phyloP scores from a whole-genome alignment of 805 yeast genomes.

The Groenewaldozyma salmanticensis region DNA sequence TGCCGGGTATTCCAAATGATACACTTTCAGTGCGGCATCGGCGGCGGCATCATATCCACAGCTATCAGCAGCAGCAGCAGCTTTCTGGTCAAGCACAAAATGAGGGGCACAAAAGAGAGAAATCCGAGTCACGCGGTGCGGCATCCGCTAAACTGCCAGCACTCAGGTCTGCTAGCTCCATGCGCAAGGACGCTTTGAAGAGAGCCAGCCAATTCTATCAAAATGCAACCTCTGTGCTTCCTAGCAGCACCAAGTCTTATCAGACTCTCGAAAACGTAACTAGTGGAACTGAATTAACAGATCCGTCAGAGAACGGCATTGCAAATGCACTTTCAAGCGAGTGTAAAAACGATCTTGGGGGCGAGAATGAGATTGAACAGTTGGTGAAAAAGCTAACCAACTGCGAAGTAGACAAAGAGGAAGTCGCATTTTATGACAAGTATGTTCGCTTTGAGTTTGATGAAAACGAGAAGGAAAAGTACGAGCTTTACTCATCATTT shows the following conservation, averaged over 20 bases:
- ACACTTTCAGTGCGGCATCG: too few relatives aligned
- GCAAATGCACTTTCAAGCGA: constrained; percentile 32
- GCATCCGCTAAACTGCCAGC: too few relatives aligned
- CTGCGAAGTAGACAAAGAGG: background rate
- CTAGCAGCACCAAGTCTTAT: constrained; percentile 7
- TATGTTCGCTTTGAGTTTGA: background rate
- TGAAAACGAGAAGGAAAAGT: background rate
- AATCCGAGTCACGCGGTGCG: too few relatives aligned
- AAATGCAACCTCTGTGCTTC: constrained; percentile 11
- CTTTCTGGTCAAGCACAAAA: too few relatives aligned
- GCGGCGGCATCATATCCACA: too few relatives aligned
- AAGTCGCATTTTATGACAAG: constrained; percentile 2
- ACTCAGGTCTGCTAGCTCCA: too few relatives aligned
- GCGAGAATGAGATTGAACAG: background rate
- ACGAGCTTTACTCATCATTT: too few relatives aligned
- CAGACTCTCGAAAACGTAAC: constrained; percentile 9
- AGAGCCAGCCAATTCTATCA: constrained; percentile 17
- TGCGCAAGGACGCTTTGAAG: constrained; percentile 19
- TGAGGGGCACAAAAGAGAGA: too few relatives aligned
- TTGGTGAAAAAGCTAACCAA: background rate
- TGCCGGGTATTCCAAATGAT: background rate
- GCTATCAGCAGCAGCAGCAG: too few relatives aligned
- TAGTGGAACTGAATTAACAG: constrained; percentile 4
- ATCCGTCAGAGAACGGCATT: background rate
- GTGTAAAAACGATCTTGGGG: background rate